Evolutionary conservation across 805 yeast species (phyloP).

Genomic region (Pichia nanzhaoensis): DNA sequence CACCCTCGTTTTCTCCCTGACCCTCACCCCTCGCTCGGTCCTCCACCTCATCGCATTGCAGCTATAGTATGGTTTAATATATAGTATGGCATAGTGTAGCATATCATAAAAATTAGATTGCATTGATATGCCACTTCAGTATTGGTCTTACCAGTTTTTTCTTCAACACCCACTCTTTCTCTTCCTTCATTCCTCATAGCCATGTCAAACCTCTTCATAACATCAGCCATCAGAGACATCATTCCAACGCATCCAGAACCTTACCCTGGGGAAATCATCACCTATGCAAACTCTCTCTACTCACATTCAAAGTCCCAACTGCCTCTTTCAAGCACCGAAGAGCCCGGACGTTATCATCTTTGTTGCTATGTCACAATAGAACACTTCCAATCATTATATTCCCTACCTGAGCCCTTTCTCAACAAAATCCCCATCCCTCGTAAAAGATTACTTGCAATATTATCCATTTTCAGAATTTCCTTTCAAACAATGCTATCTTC

Average conservation of each 20-base stretch:
- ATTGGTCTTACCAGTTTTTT: not conserved
- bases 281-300: constrained; percentile 41
- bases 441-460: constrained; percentile 33
- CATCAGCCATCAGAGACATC: constrained; percentile 40
- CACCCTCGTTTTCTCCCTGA: no score
- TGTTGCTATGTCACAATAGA: constrained; percentile 60
- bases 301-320: constrained; percentile 45
- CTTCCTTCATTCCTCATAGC: not conserved
- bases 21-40: no score
- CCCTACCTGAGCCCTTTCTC: constrained; percentile 42
- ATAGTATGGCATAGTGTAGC: no score
- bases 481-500: constrained; percentile 9
- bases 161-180: not conserved
- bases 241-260: constrained; percentile 42
- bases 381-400: constrained; percentile 35
- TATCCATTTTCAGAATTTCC: constrained; percentile 36
- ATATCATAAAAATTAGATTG: no score
- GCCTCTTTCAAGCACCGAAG: constrained; percentile 44
- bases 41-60: no score
- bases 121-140: not conserved
- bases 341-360: constrained; percentile 59
- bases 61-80: no score
- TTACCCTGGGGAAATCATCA: constrained; percentile 36
- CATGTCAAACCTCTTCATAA: constrained; percentile 29
- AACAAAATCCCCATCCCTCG: constrained; percentile 55